Evolutionary conservation across 371 early-diverging fungal genomes (phyloP).

Genomic region (Parasitella parasitica): DNA sequence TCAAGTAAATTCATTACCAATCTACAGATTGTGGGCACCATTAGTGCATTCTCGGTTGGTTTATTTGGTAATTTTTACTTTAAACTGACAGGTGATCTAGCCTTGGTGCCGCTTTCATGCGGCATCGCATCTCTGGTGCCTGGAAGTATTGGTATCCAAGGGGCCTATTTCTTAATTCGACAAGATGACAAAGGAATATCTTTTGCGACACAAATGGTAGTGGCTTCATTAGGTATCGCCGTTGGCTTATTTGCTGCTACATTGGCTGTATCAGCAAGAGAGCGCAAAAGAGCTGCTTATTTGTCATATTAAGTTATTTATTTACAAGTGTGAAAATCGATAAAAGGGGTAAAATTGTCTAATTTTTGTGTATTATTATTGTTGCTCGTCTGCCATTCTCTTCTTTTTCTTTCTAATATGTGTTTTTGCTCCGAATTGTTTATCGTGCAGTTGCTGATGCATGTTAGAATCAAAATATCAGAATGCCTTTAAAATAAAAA

Average conservation of each 20-base stretch:
- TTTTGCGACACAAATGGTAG: conserved; percentile 53
- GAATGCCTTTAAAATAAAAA: background rate
- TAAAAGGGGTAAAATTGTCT: background rate
- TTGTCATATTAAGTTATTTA: conserved; percentile 18
- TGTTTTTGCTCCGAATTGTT: conserved; percentile 71
- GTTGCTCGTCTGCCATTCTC: conserved; percentile 20
- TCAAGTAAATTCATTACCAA: conserved; percentile 13
- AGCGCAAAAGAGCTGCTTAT: conserved; percentile 18
- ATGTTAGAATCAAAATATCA: no score
- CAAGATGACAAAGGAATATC: conserved; percentile 42
- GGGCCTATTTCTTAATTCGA: conserved; percentile 33
- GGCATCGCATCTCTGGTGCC: conserved; percentile 42
- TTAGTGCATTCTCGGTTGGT: conserved; percentile 47
- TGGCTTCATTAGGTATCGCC: conserved; percentile 42
- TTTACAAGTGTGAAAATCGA: conserved; percentile 2
- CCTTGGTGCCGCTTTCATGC: conserved; percentile 38
- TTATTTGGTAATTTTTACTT: conserved; percentile 45
- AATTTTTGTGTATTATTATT: background rate
- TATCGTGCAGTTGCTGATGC: conserved; percentile 64
- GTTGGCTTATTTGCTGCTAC: conserved; percentile 60
- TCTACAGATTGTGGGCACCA: conserved; percentile 40
- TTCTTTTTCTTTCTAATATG: conserved; percentile 64
- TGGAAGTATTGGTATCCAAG: conserved; percentile 46
- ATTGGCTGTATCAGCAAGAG: conserved; percentile 53
- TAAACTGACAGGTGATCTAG: conserved; percentile 40